These are phyloP conservation scores for Mucor indicus DNA, from an alignment of 371 early-diverging fungal genomes.

Conservation along the genomic window DNA sequence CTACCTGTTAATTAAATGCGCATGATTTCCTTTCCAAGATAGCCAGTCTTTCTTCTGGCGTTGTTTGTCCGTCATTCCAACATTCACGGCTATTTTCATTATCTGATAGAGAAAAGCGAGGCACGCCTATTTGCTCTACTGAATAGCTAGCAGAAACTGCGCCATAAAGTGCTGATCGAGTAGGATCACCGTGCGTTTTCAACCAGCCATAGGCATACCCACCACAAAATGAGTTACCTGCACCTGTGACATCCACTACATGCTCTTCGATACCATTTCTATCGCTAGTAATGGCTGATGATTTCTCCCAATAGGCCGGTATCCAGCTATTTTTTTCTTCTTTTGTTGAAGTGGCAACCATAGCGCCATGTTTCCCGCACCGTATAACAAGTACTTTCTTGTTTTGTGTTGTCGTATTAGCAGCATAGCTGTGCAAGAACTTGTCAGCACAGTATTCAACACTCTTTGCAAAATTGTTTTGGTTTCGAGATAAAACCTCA, in stretches of 20 bases:
- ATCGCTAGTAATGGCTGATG: not conserved
- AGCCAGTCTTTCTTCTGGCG: constrained; percentile 19
- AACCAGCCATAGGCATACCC: constrained; percentile 34
- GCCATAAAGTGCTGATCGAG: constrained; percentile 33
- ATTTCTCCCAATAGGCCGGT: constrained; percentile 34
- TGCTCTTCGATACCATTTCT: no score
- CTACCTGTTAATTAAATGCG: no score
- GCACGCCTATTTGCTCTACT: constrained; percentile 46
- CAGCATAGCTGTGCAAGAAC: constrained; percentile 2
- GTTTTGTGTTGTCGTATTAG: not conserved
- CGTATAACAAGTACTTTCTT: constrained; percentile 20
- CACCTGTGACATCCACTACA: constrained; percentile 45
- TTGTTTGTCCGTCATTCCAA: constrained; percentile 36
- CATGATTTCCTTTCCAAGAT: constrained; percentile 11
- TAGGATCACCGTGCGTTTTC: constrained; percentile 22
- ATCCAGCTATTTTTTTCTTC: constrained; percentile 16
- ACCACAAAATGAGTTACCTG: constrained; percentile 51
- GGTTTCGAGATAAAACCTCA: not conserved
- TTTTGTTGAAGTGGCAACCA: not conserved
- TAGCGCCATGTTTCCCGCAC: constrained; percentile 34
- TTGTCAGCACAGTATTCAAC: constrained; percentile 8
- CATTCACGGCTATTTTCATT: not conserved
- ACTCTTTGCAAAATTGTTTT: constrained; percentile 2
- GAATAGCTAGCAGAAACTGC: constrained; percentile 41
- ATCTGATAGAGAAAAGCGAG: constrained; percentile 5